Percentiles rank a stretch among this genome's conserved stretches.
Evolutionary conservation across 1,139 yeast genomes (phyloP).

Genomic region (Lodderomyces pseudojiufengensis): DNA sequence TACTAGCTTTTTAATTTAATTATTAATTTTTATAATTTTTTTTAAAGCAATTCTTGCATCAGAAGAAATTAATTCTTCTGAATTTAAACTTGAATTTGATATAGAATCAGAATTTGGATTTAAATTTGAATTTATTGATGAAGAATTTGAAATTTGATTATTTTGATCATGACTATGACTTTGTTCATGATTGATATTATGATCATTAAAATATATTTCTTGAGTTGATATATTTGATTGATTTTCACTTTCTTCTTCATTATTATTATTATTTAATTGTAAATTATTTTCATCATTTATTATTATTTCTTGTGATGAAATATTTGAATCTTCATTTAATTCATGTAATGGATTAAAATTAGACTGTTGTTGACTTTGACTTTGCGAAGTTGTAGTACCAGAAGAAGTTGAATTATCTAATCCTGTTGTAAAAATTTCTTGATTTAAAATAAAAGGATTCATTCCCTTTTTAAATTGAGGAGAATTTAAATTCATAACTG

Average conservation of each 20-base stretch:
- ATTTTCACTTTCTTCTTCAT: no score
- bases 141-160: no score
- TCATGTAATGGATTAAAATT: constrained; percentile 5
- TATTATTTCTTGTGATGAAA: no score
- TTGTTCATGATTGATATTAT: no score
- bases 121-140: no score
- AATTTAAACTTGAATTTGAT: constrained; percentile 1
- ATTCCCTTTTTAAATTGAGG: constrained; percentile 26
- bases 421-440: constrained; percentile 25
- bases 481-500: constrained; percentile 34
- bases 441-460: constrained; percentile 28
- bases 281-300: no score
- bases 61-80: constrained; percentile 35
- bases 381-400: no score
- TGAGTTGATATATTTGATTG: no score
- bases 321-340: constrained; percentile 2
- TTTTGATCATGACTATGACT: no score
- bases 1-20: not conserved
- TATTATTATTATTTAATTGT: no score
- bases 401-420: constrained; percentile 3
- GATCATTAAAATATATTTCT: no score
- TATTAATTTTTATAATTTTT: constrained; percentile 36
- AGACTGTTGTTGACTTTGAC: constrained; percentile 1
- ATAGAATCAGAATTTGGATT: no score
- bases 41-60: constrained; percentile 43